Evolutionary conservation across 1,284 basidiomycete genomes (phyloP).

Genomic region (Ganoderma boninense): DNA sequence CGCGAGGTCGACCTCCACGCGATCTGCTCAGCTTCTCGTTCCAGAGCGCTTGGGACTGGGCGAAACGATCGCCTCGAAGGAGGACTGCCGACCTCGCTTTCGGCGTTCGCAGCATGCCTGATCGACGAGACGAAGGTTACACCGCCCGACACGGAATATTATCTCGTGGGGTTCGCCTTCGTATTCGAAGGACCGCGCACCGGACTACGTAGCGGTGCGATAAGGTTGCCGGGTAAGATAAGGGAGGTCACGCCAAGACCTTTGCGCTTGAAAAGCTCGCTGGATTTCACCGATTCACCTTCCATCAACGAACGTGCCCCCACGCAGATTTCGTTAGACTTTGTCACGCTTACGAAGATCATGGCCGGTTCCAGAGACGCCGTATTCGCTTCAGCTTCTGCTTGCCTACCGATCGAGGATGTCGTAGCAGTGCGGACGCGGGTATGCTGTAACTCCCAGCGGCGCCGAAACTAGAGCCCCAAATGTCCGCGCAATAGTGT

Average conservation of each 20-base stretch:
- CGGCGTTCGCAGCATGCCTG: conserved; percentile 75
- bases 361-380: conserved; percentile 75
- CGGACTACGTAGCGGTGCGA: conserved; percentile 66
- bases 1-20: conserved; percentile 68
- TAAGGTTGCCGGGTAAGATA: conserved; percentile 63
- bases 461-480: conserved; percentile 76
- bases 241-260: conserved; percentile 66
- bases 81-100: conserved; percentile 63
- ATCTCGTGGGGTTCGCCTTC: conserved; percentile 53
- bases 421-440: conserved; percentile 75
- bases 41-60: conserved; percentile 63
- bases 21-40: conserved; percentile 69
- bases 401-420: conserved; percentile 64
- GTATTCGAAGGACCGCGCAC: conserved; percentile 72
- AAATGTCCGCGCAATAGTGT: conserved; percentile 68
- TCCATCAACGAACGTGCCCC: too few species aligned
- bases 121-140: conserved; percentile 69
- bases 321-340: too few species aligned
- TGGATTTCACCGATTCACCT: too few species aligned
- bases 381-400: conserved; percentile 69
- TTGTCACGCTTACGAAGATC: conserved; percentile 39
- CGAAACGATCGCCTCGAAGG: conserved; percentile 66
- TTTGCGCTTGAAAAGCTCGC: conserved; percentile 67
- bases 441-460: conserved; percentile 59
- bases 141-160: conserved; percentile 71